phyloP scores from a whole-genome alignment of 1,284 basidiomycete species.

The Athelia psychrophila region DNA sequence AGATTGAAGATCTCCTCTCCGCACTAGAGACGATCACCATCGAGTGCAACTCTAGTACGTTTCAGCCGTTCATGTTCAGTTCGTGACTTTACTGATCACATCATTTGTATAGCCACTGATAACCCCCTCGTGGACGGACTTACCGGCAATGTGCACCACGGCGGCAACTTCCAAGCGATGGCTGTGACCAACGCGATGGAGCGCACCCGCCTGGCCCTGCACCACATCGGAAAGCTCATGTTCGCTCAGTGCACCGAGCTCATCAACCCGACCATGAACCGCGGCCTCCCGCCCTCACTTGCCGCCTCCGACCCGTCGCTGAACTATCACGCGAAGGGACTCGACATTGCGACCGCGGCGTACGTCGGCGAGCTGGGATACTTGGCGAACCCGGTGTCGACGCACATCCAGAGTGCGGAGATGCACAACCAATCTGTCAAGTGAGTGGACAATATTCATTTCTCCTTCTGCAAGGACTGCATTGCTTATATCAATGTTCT shows the following conservation, averaged over 20 bases:
- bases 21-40: constrained; percentile 63
- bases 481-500: constrained; percentile 12
- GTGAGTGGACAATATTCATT: no score
- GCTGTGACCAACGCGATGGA: constrained; percentile 87
- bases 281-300: constrained; percentile 77
- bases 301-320: constrained; percentile 81
- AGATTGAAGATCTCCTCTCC: constrained; percentile 76
- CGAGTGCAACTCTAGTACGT: constrained; percentile 86
- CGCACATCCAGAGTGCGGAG: constrained; percentile 82
- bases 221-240: constrained; percentile 81
- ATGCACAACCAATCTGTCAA: constrained; percentile 89
- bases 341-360: constrained; percentile 82
- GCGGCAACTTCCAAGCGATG: constrained; percentile 89
- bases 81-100: constrained; percentile 1
- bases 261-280: constrained; percentile 79
- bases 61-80: constrained; percentile 9
- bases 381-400: constrained; percentile 82
- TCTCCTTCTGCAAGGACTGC: constrained; percentile 2
- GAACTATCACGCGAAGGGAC: constrained; percentile 83
- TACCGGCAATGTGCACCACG: constrained; percentile 70
- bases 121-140: constrained; percentile 73
- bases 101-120: constrained; percentile 57
- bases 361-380: constrained; percentile 82
- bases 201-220: constrained; percentile 77
- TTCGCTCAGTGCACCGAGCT: constrained; percentile 86